Evolutionary conservation across 805 yeast genomes (phyloP).

Genomic region (Torulaspora microellipsoides): DNA sequence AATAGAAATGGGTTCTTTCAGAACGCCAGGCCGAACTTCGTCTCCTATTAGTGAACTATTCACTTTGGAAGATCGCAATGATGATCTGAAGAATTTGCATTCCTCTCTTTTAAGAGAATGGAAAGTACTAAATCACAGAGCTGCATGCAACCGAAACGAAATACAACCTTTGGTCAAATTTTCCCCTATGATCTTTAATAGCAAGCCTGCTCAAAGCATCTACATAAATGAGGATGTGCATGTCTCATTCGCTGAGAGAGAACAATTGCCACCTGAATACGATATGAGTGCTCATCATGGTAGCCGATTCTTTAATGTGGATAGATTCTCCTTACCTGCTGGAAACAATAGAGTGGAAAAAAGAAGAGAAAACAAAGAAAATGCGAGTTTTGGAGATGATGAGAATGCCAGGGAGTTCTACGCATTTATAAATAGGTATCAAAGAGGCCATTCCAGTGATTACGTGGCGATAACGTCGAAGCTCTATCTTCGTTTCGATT

Average conservation of each 20-base stretch:
- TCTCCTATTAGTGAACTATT: slow-evolving; percentile 4
- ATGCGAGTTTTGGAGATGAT: neutral
- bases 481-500: slow-evolving; percentile 13
- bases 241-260: slow-evolving; percentile 1
- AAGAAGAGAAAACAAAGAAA: neutral
- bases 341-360: neutral
- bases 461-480: slow-evolving; percentile 10
- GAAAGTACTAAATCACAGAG: slow-evolving; percentile 7
- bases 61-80: slow-evolving; percentile 1
- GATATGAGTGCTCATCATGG: slow-evolving; percentile 8
- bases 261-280: slow-evolving; percentile 1
- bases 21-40: neutral
- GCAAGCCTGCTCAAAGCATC: neutral
- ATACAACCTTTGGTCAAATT: neutral
- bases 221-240: neutral
- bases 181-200: slow-evolving; percentile 5
- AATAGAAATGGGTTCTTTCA: slow-evolving; percentile 3
- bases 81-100: slow-evolving; percentile 5
- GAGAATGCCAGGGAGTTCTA: neutral
- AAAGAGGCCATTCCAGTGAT: neutral
- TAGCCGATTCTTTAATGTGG: slow-evolving; percentile 14
- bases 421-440: neutral
- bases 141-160: neutral
- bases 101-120: slow-evolving; percentile 5
- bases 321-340: slow-evolving; percentile 1